Conservation (phyloP, 140 eudicot species). For the Stevia rebaudiana region DNA sequence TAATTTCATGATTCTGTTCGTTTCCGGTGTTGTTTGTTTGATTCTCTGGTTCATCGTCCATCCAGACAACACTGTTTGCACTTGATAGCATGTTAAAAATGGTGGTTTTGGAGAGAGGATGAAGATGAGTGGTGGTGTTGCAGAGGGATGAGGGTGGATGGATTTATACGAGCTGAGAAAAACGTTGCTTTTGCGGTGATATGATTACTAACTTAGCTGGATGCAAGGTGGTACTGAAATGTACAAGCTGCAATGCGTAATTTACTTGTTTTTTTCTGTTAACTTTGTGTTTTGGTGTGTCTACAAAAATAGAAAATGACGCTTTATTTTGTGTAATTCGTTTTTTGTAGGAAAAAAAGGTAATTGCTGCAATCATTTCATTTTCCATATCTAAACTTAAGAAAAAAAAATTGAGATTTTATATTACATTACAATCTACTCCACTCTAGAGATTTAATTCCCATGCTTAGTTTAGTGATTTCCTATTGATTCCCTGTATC, state of each 20-base stretch:
- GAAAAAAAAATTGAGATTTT: too few species aligned
- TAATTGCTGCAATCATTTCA: too few species aligned
- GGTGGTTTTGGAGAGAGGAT: background rate
- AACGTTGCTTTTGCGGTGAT: slow-evolving; percentile 24
- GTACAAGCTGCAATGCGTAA: slow-evolving; percentile 17
- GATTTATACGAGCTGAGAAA: slow-evolving; percentile 14
- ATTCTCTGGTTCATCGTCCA: slow-evolving; percentile 42
- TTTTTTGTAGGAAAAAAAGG: too few species aligned
- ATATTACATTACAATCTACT: too few species aligned
- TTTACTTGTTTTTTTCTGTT: background rate
- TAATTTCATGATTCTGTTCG: slow-evolving; percentile 19
- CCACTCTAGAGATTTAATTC: too few species aligned
- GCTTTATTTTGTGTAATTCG: slow-evolving; percentile 2
- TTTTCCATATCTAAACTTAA: too few species aligned
- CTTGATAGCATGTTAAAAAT: slow-evolving; percentile 41
- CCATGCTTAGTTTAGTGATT: too few species aligned
- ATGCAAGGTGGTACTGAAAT: slow-evolving; percentile 6
- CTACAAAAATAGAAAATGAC: slow-evolving; percentile 15
- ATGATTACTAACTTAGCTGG: slow-evolving; percentile 22
- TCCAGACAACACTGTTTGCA: slow-evolving; percentile 48
- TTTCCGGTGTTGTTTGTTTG: slow-evolving; percentile 29
- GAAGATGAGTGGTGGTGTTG: slow-evolving; percentile 18
- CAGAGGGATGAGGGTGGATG: slow-evolving; percentile 23
- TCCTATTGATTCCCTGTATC: too few species aligned
- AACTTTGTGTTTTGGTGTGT: background rate